phyloP scores from a whole-genome alignment of 208 protist genomes.

The Plasmodiophora brassicae region DNA sequence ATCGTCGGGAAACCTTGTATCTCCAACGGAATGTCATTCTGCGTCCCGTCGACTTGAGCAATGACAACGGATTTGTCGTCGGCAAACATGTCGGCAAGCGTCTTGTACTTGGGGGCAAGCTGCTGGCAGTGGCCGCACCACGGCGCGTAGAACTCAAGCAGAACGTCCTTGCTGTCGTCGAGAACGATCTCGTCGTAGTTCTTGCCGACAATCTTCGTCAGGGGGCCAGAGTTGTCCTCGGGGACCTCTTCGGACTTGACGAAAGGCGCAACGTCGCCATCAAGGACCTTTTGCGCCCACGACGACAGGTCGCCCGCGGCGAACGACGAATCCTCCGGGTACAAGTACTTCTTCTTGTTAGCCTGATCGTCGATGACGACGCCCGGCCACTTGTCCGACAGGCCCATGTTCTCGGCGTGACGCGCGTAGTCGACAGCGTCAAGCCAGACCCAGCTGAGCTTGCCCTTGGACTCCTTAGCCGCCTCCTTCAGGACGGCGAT shows the following conservation, averaged over 20 bases:
- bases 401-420: constrained; percentile 23
- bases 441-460: constrained; percentile 25
- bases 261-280: background rate
- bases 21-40: constrained; percentile 42
- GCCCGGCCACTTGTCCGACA: constrained; percentile 9
- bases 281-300: background rate
- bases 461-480: constrained; percentile 17
- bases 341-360: constrained; percentile 35
- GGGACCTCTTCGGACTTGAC: constrained; percentile 40
- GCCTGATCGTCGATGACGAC: constrained; percentile 26
- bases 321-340: background rate
- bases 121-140: constrained; percentile 74
- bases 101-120: constrained; percentile 62
- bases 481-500: constrained; percentile 4
- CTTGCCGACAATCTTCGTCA: constrained; percentile 51
- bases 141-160: constrained; percentile 71
- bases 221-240: constrained; percentile 24
- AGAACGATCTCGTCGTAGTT: constrained; percentile 64
- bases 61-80: constrained; percentile 53
- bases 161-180: constrained; percentile 58
- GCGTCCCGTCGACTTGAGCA: constrained; percentile 47
- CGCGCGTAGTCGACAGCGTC: background rate
- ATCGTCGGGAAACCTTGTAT: constrained; percentile 51
- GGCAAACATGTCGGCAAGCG: constrained; percentile 49
- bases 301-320: background rate